A percentile compares a stretch with the other conserved stretches of the same genome.
phyloP scores from a whole-genome alignment of 306 rosid species.

The Styphnolobium japonicum region DNA sequence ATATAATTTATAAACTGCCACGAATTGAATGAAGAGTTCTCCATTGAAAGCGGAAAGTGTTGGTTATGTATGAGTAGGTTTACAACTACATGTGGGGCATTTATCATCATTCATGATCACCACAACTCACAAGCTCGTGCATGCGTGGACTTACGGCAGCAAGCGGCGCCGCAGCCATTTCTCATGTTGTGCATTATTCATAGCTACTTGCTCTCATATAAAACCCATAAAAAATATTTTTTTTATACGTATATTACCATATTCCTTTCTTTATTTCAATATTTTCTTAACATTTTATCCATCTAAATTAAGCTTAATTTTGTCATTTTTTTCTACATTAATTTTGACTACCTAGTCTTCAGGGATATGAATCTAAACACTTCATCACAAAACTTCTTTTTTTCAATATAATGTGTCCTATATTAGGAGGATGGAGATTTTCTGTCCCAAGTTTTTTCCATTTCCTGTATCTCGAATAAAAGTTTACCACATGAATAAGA shows the following conservation, averaged over 20 bases:
- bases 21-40: not conserved
- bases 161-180: conserved; percentile 44
- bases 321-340: not conserved
- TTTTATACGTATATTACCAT: not conserved
- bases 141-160: conserved; percentile 28
- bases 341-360: not conserved
- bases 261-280: not conserved
- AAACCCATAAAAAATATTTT: not conserved
- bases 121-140: conserved; percentile 39
- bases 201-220: not conserved
- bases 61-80: not conserved
- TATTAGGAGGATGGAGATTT: not conserved
- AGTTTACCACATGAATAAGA: not conserved
- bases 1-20: not conserved
- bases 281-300: not conserved
- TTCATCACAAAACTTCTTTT: not conserved
- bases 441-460: not conserved
- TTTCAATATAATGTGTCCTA: not conserved
- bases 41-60: conserved; percentile 7
- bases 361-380: not conserved
- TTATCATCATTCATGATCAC: conserved; percentile 7
- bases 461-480: too few relatives aligned
- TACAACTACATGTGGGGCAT: conserved; percentile 33
- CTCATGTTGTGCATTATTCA: conserved; percentile 26
- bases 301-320: not conserved